phyloP scores from a whole-genome alignment of 2,329 filamentous ascomycete species.

The Aspergillus bombycis region DNA sequence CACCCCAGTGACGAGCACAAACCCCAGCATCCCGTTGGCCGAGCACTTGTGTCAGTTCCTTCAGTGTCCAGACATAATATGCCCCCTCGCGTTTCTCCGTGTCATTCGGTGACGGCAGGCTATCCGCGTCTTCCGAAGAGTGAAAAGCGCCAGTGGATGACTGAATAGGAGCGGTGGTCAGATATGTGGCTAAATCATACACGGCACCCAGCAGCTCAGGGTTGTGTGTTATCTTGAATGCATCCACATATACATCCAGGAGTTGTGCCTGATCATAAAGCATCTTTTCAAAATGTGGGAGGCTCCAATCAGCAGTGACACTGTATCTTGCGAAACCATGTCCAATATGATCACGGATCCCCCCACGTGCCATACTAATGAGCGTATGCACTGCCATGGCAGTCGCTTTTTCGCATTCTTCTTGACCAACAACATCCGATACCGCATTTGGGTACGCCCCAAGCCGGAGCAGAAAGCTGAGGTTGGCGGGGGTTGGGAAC shows the following conservation, averaged over 20 bases:
- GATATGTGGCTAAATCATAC: conserved; percentile 82
- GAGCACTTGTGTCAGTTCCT: conserved; percentile 80
- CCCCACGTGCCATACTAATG: conserved; percentile 73
- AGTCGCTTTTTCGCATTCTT: conserved; percentile 73
- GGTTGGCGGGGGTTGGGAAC: conserved; percentile 84
- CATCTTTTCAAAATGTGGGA: conserved; percentile 98
- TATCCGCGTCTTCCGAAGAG: conserved; percentile 90
- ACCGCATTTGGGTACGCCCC: conserved; percentile 72
- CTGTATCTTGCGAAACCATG: conserved; percentile 84
- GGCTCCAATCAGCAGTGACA: conserved; percentile 86
- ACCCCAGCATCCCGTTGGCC: conserved; percentile 70
- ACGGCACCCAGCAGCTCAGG: conserved; percentile 77
- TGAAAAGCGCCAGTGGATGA: conserved; percentile 74
- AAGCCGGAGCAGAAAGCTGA: conserved; percentile 79
- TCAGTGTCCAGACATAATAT: conserved; percentile 90
- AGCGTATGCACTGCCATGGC: conserved; percentile 82
- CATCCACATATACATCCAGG: conserved; percentile 81
- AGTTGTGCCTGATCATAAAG: conserved; percentile 90
- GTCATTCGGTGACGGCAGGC: conserved; percentile 72
- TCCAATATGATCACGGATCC: conserved; percentile 74
- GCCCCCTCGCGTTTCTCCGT: conserved; percentile 85
- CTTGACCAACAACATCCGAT: conserved; percentile 81
- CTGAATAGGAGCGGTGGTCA: conserved; percentile 71
- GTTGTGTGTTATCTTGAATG: conserved; percentile 70
- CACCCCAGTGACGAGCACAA: conserved; percentile 81